Base-by-base conservation (phyloP, 257 asterid species). In the Forsythia suspensa region DNA sequence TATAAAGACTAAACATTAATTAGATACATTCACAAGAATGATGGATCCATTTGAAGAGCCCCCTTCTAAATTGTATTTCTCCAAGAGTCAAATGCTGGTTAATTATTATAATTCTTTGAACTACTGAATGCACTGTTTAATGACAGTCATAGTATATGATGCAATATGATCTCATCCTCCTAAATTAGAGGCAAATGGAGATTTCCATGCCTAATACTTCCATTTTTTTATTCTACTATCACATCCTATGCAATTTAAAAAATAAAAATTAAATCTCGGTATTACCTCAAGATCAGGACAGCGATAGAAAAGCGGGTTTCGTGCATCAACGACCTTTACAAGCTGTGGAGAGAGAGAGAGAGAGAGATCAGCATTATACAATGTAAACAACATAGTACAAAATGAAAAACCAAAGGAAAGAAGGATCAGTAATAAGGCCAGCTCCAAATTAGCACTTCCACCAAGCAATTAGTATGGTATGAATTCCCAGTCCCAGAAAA, bases 251-350 rank as follows among this genome's bases (percentile, higher is more conserved):
- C 69, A 63, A 21, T 4, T 24, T 24, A 6, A 52, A 52, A 52
- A 52, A 52, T 15, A 63, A 51, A 51, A 7, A 51, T 1, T 13
- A 73, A 72, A 52, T 72, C 34, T 70, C 34, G 51, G 42, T 36
- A 80, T 86, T 88, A 95, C 99, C 98, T 95, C 99, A 79, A 95
- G 92, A 87, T 95, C 99, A 77, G 99, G 97, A 87, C 98, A 95
- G 57, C 97, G 97, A 81, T 95, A 95, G 80, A 95, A 95, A 77
- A 95, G 92, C 3, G 99, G 99, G 84, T 95, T 91, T 80, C 99
- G 89, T 63, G 99, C 97, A 88, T 95, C 99, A 88, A 95, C 99
- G 81, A 95, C 98, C 97, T 91, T 93, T 81, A 93, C 98, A 80
- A 95, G 89, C 99, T 95, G 87, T 79, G 76, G 65, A 69, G 72